Percentiles rank a stretch among this genome's conserved stretches.
phyloP scores from a whole-genome alignment of 768 basidiomycete species.

The Coprinellus micaceus region DNA sequence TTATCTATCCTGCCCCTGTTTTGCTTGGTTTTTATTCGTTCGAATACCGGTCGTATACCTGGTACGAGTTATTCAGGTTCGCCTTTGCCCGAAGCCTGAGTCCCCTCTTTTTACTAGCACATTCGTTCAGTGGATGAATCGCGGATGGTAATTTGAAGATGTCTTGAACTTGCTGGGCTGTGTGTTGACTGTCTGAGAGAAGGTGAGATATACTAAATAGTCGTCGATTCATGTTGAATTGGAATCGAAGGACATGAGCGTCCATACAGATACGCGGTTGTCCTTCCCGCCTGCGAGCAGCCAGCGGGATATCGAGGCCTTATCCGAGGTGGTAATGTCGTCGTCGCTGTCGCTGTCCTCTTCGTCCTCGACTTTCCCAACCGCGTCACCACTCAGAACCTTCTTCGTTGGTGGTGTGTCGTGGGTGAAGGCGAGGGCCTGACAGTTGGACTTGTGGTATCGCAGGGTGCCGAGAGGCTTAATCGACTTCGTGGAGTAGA shows the following conservation, averaged over 20 bases:
- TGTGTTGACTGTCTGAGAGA: too few relatives aligned
- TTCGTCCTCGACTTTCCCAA: slow-evolving; percentile 13
- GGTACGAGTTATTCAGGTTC: too few relatives aligned
- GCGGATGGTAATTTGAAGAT: too few relatives aligned
- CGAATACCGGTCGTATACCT: too few relatives aligned
- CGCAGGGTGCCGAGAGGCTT: slow-evolving; percentile 80
- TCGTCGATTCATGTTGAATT: too few relatives aligned
- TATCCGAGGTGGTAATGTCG: slow-evolving; percentile 44
- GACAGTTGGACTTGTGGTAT: slow-evolving; percentile 79
- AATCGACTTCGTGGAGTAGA: slow-evolving; percentile 78
- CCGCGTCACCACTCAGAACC: too few relatives aligned
- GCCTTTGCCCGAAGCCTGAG: too few relatives aligned
- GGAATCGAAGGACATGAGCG: slow-evolving; percentile 44
- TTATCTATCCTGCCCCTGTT: too few relatives aligned
- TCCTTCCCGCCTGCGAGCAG: slow-evolving; percentile 65
- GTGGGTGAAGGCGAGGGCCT: slow-evolving; percentile 67
- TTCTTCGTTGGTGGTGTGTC: not conserved
- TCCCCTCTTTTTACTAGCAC: not conserved
- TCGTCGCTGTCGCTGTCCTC: slow-evolving; percentile 49
- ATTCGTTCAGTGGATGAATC: not conserved
- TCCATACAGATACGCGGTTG: slow-evolving; percentile 69
- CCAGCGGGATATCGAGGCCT: slow-evolving; percentile 52
- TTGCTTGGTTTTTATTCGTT: too few relatives aligned
- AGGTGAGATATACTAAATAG: too few relatives aligned
- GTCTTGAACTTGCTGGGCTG: too few relatives aligned